These are phyloP conservation scores for Pythium vanterpoolii DNA, from an alignment of 352 stramenopile species.

Conservation along the genomic window DNA sequence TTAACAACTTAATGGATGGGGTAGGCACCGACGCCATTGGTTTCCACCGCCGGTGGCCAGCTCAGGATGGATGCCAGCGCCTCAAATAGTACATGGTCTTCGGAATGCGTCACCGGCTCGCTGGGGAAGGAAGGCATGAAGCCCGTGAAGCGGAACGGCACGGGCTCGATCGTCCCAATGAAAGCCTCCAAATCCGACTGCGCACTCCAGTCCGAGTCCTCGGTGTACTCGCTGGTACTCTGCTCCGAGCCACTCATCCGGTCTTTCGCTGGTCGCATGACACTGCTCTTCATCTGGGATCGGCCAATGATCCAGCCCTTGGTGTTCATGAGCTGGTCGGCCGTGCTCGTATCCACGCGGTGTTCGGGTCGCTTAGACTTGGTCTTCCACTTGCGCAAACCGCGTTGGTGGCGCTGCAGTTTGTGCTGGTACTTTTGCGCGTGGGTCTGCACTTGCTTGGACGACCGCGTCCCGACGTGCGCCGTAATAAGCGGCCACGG, in stretches of 20 bases:
- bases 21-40: no score
- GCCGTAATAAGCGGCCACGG: conserved; percentile 69
- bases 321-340: conserved; percentile 4
- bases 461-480: conserved; percentile 68
- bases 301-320: background rate
- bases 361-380: conserved; percentile 44
- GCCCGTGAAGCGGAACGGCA: background rate
- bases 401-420: conserved; percentile 52
- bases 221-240: background rate
- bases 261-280: background rate
- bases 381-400: conserved; percentile 16
- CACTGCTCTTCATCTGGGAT: conserved; percentile 41
- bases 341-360: conserved; percentile 13
- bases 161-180: background rate
- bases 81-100: background rate
- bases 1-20: no score
- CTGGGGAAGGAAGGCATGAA: background rate
- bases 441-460: conserved; percentile 80
- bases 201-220: background rate
- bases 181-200: background rate
- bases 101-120: background rate
- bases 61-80: background rate
- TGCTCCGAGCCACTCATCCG: background rate
- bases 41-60: no score
- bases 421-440: no score